These are phyloP conservation scores for Calendula officinalis DNA, from an alignment of 129 eudicot species.

Conservation along the genomic window DNA sequence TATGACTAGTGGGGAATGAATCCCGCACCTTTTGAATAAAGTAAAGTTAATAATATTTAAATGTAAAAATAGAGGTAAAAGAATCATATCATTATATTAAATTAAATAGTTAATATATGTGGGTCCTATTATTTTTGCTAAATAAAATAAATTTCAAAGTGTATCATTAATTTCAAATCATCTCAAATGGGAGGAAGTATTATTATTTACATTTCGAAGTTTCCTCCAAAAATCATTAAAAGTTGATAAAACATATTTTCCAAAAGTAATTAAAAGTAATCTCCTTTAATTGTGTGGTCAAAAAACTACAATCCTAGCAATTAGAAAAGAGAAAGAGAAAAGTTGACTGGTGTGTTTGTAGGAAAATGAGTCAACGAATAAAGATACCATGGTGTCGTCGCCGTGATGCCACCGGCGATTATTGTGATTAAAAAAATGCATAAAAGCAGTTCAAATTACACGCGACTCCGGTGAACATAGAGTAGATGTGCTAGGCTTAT, in stretches of 20 bases:
- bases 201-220: too few relatives aligned
- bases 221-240: not conserved
- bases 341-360: slow-evolving; percentile 19
- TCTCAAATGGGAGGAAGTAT: too few relatives aligned
- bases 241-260: not conserved
- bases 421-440: not conserved
- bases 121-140: too few relatives aligned
- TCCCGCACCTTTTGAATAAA: too few relatives aligned
- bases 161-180: too few relatives aligned
- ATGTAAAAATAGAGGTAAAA: too few relatives aligned
- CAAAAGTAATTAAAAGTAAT: not conserved
- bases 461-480: slow-evolving; percentile 12
- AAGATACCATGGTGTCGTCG: not conserved
- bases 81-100: too few relatives aligned
- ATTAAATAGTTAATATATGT: too few relatives aligned
- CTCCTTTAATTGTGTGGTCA: slow-evolving; percentile 8
- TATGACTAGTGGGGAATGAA: too few relatives aligned
- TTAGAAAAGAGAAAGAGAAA: not conserved
- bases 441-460: slow-evolving; percentile 11
- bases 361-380: slow-evolving; percentile 19
- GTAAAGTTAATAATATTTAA: too few relatives aligned
- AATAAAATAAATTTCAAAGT: too few relatives aligned
- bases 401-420: slow-evolving; percentile 19
- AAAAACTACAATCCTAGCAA: not conserved
- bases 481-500: slow-evolving; percentile 13